Percentiles rank a stretch among this genome's conserved stretches.
Evolutionary conservation across 1,139 yeast genomes (phyloP).

Genomic region (Pichia sp.): DNA sequence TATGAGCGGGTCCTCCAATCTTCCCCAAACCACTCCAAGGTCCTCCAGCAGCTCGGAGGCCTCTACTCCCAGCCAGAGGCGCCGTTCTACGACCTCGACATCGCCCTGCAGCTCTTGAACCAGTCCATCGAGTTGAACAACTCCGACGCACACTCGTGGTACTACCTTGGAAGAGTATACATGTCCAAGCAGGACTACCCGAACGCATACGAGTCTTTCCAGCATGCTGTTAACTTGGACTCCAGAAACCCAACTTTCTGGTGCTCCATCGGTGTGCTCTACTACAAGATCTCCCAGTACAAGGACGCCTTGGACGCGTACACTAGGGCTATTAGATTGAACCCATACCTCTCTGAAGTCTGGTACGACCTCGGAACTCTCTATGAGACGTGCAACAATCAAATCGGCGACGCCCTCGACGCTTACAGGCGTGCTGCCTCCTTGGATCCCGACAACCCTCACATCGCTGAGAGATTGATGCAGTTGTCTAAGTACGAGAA

Average conservation of each 20-base stretch:
- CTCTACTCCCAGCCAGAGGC: slow-evolving; percentile 82
- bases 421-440: slow-evolving; percentile 96
- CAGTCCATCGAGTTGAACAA: slow-evolving; percentile 87
- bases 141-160: slow-evolving; percentile 95
- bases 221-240: slow-evolving; percentile 96
- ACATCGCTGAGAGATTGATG: slow-evolving; percentile 86
- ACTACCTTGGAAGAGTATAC: slow-evolving; percentile 91
- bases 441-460: slow-evolving; percentile 90
- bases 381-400: slow-evolving; percentile 95
- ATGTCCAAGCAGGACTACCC: slow-evolving; percentile 94
- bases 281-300: slow-evolving; percentile 92
- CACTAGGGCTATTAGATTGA: slow-evolving; percentile 90
- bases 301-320: slow-evolving; percentile 97
- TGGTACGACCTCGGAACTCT: slow-evolving; percentile 98
- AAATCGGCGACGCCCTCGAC: slow-evolving; percentile 88
- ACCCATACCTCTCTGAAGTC: slow-evolving; percentile 93
- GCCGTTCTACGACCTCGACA: slow-evolving; percentile 70
- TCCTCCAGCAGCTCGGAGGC: slow-evolving; percentile 93
- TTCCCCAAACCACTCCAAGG: slow-evolving; percentile 93
- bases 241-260: slow-evolving; percentile 96
- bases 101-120: slow-evolving; percentile 75
- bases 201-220: slow-evolving; percentile 96
- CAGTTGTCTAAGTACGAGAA: slow-evolving; percentile 74
- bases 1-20: slow-evolving; percentile 88
- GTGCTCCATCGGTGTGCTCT: slow-evolving; percentile 97